These are phyloP conservation scores for Apiosordaria backusii DNA, from an alignment of 495 filamentous ascomycete genomes.

Conservation along the genomic window DNA sequence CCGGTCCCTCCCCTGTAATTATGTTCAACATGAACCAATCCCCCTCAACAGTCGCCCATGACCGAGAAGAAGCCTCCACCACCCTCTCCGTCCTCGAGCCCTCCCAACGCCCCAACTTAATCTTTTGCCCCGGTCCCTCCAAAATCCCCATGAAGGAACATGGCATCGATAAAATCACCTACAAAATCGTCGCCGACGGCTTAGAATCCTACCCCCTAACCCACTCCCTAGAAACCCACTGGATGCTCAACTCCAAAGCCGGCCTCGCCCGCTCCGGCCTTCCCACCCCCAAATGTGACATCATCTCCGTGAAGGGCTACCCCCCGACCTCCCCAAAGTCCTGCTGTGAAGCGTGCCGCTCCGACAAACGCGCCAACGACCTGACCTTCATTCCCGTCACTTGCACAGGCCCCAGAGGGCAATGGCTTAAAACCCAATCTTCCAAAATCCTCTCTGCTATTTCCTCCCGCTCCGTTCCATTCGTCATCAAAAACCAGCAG, in stretches of 20 bases:
- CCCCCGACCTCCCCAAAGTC: not conserved
- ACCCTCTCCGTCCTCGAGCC: conserved; percentile 27
- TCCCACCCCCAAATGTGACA: conserved; percentile 23
- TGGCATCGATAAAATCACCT: conserved; percentile 26
- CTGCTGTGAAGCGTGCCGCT: conserved; percentile 24
- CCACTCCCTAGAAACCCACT: conserved; percentile 28
- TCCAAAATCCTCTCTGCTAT: conserved; percentile 19
- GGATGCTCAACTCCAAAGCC: conserved; percentile 33
- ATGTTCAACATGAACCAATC: conserved; percentile 24
- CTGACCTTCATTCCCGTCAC: conserved; percentile 18
- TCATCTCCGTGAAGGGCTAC: conserved; percentile 18
- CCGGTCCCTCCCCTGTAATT: conserved; percentile 25
- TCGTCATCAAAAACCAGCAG: conserved; percentile 38
- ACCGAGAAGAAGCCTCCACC: conserved; percentile 27
- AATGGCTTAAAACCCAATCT: conserved; percentile 27
- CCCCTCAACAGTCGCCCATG: conserved; percentile 17
- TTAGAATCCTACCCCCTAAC: conserved; percentile 24
- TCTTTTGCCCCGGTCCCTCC: conserved; percentile 29
- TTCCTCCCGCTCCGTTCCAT: conserved; percentile 21
- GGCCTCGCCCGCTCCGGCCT: conserved; percentile 24
- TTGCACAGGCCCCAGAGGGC: conserved; percentile 22
- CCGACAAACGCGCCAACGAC: not conserved
- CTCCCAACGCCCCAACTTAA: conserved; percentile 25
- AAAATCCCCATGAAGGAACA: conserved; percentile 23
- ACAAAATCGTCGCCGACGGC: conserved; percentile 29